Percentiles rank a stretch among this genome's conserved stretches.
phyloP scores from a whole-genome alignment of 2,329 filamentous ascomycete species.

The Trichoderma simmonsii region DNA sequence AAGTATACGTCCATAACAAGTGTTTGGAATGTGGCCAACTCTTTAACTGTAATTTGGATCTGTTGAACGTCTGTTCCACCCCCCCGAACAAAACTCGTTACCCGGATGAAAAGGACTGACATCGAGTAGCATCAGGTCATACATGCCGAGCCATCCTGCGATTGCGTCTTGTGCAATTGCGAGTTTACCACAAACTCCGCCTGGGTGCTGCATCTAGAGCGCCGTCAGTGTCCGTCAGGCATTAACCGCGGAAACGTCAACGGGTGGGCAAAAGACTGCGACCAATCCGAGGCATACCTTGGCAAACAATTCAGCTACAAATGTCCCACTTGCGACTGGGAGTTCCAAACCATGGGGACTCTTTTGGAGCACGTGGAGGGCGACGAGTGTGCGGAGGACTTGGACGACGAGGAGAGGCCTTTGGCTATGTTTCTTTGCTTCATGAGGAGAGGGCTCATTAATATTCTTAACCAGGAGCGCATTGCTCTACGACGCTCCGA shows the following conservation, averaged over 20 bases:
- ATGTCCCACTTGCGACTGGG: constrained; percentile 22
- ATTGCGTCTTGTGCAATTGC: constrained; percentile 23
- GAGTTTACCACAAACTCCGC: constrained; percentile 23
- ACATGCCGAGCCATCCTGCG: constrained; percentile 16
- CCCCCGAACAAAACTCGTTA: background rate
- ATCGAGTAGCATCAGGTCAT: constrained; percentile 22
- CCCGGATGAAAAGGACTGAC: background rate
- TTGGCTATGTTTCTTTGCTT: background rate
- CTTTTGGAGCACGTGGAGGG: constrained; percentile 28
- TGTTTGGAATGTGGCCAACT: constrained; percentile 19
- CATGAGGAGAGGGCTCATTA: background rate
- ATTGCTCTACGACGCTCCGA: too few species aligned
- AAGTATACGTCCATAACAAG: constrained; percentile 17
- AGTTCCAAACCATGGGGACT: constrained; percentile 21
- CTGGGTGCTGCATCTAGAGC: constrained; percentile 28
- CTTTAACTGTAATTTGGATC: constrained; percentile 19
- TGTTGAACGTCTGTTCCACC: constrained; percentile 19
- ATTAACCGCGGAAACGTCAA: constrained; percentile 10
- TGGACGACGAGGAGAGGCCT: background rate
- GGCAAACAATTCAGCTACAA: constrained; percentile 18
- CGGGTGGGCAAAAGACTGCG: constrained; percentile 15
- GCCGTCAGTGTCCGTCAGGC: constrained; percentile 22
- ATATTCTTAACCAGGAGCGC: background rate
- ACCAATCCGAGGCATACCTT: constrained; percentile 22
- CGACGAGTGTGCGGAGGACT: constrained; percentile 20